These are phyloP conservation scores for Nevesoporus exiguus DNA, from an alignment of 768 basidiomycete species.

Conservation along the genomic window DNA sequence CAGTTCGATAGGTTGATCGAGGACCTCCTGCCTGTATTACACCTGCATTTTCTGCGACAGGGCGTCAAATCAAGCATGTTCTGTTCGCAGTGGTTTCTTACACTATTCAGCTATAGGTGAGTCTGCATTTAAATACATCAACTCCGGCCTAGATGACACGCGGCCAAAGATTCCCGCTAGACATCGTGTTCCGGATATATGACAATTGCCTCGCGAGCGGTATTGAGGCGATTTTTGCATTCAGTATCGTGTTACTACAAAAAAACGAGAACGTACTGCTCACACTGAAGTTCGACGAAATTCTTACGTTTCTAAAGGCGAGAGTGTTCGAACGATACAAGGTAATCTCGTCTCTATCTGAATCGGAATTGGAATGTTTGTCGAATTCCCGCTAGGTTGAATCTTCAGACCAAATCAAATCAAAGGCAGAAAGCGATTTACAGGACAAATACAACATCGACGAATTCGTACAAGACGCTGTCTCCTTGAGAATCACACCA, in stretches of 20 bases:
- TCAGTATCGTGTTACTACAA: constrained; percentile 81
- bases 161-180: constrained; percentile 76
- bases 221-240: constrained; percentile 95
- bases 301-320: constrained; percentile 78
- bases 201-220: constrained; percentile 96
- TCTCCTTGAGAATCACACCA: constrained; percentile 83
- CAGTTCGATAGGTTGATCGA: constrained; percentile 94
- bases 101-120: constrained; percentile 92
- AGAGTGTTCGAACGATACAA: constrained; percentile 83
- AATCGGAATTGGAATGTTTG: neutral
- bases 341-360: constrained; percentile 24
- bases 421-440: constrained; percentile 12
- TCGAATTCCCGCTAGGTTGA: constrained; percentile 22
- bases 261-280: constrained; percentile 84
- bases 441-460: constrained; percentile 59
- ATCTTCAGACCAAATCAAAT: constrained; percentile 24
- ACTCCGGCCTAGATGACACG: neutral
- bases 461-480: constrained; percentile 84
- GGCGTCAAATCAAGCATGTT: constrained; percentile 98
- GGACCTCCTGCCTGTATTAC: constrained; percentile 87
- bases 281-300: constrained; percentile 85
- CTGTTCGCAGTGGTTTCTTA: constrained; percentile 98
- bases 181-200: constrained; percentile 93
- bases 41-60: constrained; percentile 90
- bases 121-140: constrained; percentile 14